Evolutionary conservation across 768 basidiomycete species (phyloP).

Genomic region (Trametes meyenii): DNA sequence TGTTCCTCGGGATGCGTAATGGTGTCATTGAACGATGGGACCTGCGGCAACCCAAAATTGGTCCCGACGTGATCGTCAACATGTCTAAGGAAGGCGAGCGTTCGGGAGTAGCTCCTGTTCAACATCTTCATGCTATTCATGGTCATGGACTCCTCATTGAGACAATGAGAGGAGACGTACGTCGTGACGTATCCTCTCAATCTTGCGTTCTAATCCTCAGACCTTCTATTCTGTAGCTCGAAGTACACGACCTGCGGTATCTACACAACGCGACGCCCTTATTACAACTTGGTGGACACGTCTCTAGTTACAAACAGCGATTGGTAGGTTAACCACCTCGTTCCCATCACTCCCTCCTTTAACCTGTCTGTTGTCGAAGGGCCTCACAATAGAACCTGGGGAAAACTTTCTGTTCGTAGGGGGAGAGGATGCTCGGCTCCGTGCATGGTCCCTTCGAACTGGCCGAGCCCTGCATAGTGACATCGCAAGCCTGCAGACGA

Average conservation of each 20-base stretch:
- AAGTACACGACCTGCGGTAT: conserved; percentile 66
- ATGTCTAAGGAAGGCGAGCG: background rate
- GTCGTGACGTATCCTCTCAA: conserved; percentile 24
- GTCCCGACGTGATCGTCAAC: conserved; percentile 9
- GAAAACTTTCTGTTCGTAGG: conserved; percentile 68
- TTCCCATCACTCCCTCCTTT: background rate
- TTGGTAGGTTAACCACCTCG: conserved; percentile 46
- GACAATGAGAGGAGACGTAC: conserved; percentile 62
- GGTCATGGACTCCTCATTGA: conserved; percentile 58
- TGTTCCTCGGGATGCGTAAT: conserved; percentile 23
- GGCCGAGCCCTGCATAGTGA: conserved; percentile 44
- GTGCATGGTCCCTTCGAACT: conserved; percentile 67
- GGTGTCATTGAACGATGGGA: conserved; percentile 24
- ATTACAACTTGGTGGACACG: conserved; percentile 53
- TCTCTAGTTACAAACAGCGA: conserved; percentile 53
- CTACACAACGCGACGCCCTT: conserved; percentile 46
- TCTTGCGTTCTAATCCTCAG: background rate
- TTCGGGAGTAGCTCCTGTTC: conserved; percentile 46
- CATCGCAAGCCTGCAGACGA: background rate
- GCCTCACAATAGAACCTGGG: conserved; percentile 57
- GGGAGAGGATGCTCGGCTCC: conserved; percentile 64
- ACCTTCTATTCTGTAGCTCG: conserved; percentile 45
- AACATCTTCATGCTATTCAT: conserved; percentile 52
- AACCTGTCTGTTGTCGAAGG: conserved; percentile 43
- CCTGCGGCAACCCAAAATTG: conserved; percentile 3